phyloP scores from a whole-genome alignment of 768 basidiomycete genomes.

The Rhodotorula toruloides region DNA sequence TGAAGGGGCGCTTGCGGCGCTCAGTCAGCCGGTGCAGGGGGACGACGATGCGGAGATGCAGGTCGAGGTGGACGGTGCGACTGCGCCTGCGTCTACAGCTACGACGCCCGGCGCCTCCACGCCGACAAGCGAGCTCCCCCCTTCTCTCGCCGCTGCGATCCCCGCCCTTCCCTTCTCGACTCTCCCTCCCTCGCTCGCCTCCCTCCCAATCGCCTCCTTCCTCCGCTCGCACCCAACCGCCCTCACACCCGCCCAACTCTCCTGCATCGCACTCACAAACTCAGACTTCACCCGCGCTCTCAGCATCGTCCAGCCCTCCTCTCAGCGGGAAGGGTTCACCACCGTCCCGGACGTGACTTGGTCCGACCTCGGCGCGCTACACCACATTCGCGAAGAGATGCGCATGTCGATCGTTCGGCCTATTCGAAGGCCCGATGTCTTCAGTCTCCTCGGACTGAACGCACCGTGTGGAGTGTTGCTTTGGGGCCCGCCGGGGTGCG shows the following conservation, averaged over 20 bases:
- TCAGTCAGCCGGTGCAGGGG: neutral
- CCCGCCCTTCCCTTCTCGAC: constrained; percentile 45
- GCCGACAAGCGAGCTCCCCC: neutral
- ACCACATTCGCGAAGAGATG: constrained; percentile 75
- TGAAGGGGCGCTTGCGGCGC: neutral
- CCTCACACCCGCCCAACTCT: constrained; percentile 69
- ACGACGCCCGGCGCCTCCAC: constrained; percentile 28
- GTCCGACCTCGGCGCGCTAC: constrained; percentile 90
- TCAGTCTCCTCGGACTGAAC: constrained; percentile 79
- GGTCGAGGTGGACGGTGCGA: constrained; percentile 21
- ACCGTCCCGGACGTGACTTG: constrained; percentile 94
- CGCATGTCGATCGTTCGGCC: constrained; percentile 98
- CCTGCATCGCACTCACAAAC: constrained; percentile 71
- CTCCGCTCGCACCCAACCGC: constrained; percentile 78
- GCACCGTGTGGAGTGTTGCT: constrained; percentile 87
- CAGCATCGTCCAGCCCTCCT: constrained; percentile 86
- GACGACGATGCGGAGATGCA: constrained; percentile 1
- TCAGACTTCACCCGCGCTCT: constrained; percentile 75
- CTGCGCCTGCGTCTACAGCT: constrained; percentile 8
- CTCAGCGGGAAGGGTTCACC: constrained; percentile 95
- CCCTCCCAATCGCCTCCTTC: constrained; percentile 76
- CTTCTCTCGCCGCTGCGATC: constrained; percentile 10
- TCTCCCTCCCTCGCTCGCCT: constrained; percentile 51
- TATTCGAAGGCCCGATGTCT: constrained; percentile 80
- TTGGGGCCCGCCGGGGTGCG: constrained; percentile 99